Evolutionary conservation across 2,329 filamentous ascomycete species (phyloP).

Genomic region (Knoxdaviesia capensis): DNA sequence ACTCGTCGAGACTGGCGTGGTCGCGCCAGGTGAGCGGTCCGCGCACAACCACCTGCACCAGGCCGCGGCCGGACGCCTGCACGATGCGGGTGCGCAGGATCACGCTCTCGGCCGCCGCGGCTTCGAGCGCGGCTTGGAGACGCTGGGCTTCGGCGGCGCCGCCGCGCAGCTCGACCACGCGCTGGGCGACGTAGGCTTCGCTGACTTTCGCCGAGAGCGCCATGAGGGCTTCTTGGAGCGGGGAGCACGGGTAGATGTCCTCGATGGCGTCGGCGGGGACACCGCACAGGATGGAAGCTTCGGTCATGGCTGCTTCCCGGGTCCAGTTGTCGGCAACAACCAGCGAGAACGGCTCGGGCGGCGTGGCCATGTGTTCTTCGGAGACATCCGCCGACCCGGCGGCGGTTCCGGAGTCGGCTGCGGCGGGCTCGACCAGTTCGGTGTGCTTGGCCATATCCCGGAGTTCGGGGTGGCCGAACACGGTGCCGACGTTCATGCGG

Average conservation of each 20-base stretch:
- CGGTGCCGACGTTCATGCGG: conserved; percentile 20
- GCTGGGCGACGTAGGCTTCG: conserved; percentile 30
- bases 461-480: conserved; percentile 24
- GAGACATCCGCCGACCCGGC: conserved; percentile 1
- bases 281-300: conserved; percentile 20
- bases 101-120: conserved; percentile 15
- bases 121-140: conserved; percentile 22
- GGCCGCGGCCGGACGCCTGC: conserved; percentile 20
- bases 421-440: too few species aligned
- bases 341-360: conserved; percentile 21
- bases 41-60: conserved; percentile 25
- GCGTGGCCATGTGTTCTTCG: conserved; percentile 9
- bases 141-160: conserved; percentile 14
- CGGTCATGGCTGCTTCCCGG: conserved; percentile 12
- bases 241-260: conserved; percentile 33
- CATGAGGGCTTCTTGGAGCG: conserved; percentile 33
- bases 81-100: conserved; percentile 29
- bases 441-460: conserved; percentile 20
- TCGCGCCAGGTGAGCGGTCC: conserved; percentile 16
- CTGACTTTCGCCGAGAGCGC: conserved; percentile 27
- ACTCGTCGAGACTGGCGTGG: conserved; percentile 16
- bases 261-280: conserved; percentile 17
- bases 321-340: conserved; percentile 14
- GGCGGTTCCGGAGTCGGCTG: conserved; percentile 7
- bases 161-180: conserved; percentile 19